These are phyloP conservation scores for Pisolithus microcarpus DNA, from an alignment of 768 basidiomycete genomes.

Conservation along the genomic window DNA sequence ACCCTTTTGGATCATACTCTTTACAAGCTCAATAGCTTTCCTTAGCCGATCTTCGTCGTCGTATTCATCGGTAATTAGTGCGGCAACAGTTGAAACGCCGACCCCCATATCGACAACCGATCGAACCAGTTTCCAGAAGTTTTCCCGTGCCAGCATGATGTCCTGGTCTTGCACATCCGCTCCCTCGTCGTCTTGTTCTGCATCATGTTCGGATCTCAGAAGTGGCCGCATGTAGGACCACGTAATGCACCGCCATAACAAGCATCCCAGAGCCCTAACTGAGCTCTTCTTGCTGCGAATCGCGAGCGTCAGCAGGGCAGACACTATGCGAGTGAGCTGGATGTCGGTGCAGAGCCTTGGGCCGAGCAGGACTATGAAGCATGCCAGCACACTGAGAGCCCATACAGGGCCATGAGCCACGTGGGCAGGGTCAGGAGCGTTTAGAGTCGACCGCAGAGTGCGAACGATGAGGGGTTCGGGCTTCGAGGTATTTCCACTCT, in stretches of 20 bases:
- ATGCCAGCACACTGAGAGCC: slow-evolving; percentile 62
- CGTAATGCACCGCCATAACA: slow-evolving; percentile 57
- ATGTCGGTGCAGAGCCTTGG: slow-evolving; percentile 41
- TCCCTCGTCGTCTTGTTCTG: slow-evolving; percentile 14
- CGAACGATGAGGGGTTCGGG: slow-evolving; percentile 51
- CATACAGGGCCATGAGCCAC: slow-evolving; percentile 74
- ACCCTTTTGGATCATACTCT: slow-evolving; percentile 50
- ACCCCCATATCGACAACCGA: slow-evolving; percentile 52
- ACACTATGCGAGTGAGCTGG: slow-evolving; percentile 39
- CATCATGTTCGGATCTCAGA: slow-evolving; percentile 16
- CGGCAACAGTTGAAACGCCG: slow-evolving; percentile 51
- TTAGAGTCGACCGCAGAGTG: slow-evolving; percentile 59
- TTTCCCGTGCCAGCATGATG: slow-evolving; percentile 23
- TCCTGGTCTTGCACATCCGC: slow-evolving; percentile 19
- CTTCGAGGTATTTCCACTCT: slow-evolving; percentile 28
- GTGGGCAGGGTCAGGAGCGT: slow-evolving; percentile 45
- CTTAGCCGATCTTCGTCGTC: slow-evolving; percentile 37
- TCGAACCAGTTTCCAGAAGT: slow-evolving; percentile 43
- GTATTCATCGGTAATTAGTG: slow-evolving; percentile 38
- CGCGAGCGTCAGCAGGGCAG: slow-evolving; percentile 45
- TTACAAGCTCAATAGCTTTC: slow-evolving; percentile 44
- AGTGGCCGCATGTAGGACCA: slow-evolving; percentile 64
- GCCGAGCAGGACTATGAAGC: slow-evolving; percentile 60
- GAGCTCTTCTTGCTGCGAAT: slow-evolving; percentile 58
- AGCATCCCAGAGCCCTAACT: slow-evolving; percentile 52